Percentiles rank a stretch among this genome's conserved stretches.
These are phyloP conservation scores for Smittium culicis DNA, from an alignment of 371 early-diverging fungal genomes.

Conservation along the genomic window DNA sequence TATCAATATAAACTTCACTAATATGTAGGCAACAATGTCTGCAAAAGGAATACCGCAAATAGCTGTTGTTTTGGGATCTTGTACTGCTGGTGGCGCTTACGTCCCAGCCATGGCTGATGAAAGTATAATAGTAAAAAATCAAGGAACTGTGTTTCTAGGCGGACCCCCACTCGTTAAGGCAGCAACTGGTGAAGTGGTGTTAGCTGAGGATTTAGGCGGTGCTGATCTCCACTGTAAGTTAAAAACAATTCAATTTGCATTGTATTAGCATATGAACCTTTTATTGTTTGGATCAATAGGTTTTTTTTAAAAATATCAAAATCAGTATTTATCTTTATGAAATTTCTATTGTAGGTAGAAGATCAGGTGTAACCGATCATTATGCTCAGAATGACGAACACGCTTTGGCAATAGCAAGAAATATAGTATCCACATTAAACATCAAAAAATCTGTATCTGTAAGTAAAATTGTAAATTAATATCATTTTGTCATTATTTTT, in stretches of 20 bases:
- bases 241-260: not conserved
- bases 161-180: conserved; percentile 95
- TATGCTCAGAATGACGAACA: conserved; percentile 83
- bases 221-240: conserved; percentile 80
- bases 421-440: conserved; percentile 75
- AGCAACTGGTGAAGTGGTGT: conserved; percentile 90
- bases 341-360: conserved; percentile 33
- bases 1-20: not conserved
- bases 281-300: not conserved
- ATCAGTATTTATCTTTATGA: not conserved
- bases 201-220: conserved; percentile 92
- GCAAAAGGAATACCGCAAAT: conserved; percentile 82
- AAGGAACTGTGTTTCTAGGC: conserved; percentile 95
- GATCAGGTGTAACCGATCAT: conserved; percentile 92
- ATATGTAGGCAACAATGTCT: conserved; percentile 64
- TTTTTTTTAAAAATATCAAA: too few relatives aligned
- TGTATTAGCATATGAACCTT: not conserved
- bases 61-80: conserved; percentile 93
- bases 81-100: conserved; percentile 98
- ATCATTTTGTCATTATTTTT: not conserved
- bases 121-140: conserved; percentile 86
- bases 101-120: conserved; percentile 98
- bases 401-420: conserved; percentile 74
- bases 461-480: not conserved
- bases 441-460: conserved; percentile 36